Evolutionary conservation across 108 stramenopile species (phyloP), one percentile per base, ranked within the genome.

Genomic region (Fistulifera pelliculosa): DNA sequence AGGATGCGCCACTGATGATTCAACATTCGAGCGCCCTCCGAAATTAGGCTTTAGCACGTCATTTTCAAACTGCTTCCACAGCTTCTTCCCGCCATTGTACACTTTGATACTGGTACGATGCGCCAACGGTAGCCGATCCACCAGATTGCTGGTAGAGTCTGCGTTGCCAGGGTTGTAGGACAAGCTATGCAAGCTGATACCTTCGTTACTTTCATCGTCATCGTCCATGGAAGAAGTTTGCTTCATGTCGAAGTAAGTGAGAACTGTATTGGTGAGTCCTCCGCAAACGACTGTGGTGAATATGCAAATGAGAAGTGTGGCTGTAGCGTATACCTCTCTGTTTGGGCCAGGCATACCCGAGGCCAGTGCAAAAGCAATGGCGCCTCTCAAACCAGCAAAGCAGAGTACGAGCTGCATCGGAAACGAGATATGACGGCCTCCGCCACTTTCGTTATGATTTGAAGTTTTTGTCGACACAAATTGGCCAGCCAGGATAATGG

Each of bases 261-360:
- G 70, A 38, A 96, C 70, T 16, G 65, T 69, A 54, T 95, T 94
- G 11, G 97, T 96, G 39, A 94, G 69, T 3, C 95, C 93, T n/a
- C 97, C 97, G 60, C 94, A 95, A 35, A 96, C 89, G 41, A 98
- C 69, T 11, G 96, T 98, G 8, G 97, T 98, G 71, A 96, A 85
- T 18, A 98, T 81, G 19, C 95, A 95, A 51, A 98, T 94, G 58
- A 72, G 77, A 39, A 98, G 73, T 6, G 97, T 98, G 17, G 87
- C 92, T 12, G 94, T 88, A 11, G 76, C 71, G 50, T 96, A 96
- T 0, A 85, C 70, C 16, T 85, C 93, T 54, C 75, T 77, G 61
- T 89, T 77, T 3, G 83, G 76, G 14, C 92, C 82, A 23, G 94
- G 95, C 89, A 98, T 94, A 60, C 95, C 90, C 68, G 87, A 81